These are phyloP conservation scores for Fusarium equiseti DNA, from an alignment of 2,329 filamentous ascomycete species.

Conservation along the genomic window DNA sequence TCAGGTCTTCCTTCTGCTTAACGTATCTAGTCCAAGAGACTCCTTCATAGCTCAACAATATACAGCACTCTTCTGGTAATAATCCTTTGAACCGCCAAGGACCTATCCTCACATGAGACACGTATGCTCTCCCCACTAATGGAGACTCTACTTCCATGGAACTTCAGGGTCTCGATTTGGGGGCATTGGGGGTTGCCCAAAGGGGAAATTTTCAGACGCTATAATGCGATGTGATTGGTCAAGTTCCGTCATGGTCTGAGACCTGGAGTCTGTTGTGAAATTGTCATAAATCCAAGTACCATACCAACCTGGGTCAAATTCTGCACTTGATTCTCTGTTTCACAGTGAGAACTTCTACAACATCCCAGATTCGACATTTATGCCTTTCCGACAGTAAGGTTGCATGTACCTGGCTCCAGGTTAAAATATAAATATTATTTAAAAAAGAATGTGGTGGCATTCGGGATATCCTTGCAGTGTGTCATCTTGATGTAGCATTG, in stretches of 20 bases:
- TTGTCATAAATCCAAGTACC: not conserved
- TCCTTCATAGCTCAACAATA: not conserved
- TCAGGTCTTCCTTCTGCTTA: not conserved
- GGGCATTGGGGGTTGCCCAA: slow-evolving; percentile 24
- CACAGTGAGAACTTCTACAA: not conserved
- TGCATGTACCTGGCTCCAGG: not conserved
- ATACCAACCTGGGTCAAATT: not conserved
- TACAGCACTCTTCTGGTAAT: not conserved
- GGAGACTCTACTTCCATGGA: not conserved
- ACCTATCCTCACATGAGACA: not conserved
- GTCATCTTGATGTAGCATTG: slow-evolving; percentile 1
- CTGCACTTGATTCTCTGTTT: not conserved
- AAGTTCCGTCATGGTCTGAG: not conserved
- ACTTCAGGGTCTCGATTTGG: not conserved
- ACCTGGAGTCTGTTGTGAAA: not conserved
- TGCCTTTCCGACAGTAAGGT: not conserved
- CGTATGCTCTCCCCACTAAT: not conserved
- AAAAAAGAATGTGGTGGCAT: not conserved
- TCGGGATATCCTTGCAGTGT: not conserved
- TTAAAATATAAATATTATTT: not conserved
- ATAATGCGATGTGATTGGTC: slow-evolving; percentile 20
- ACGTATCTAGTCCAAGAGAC: not conserved
- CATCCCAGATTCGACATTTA: not conserved
- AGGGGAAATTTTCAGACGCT: slow-evolving; percentile 10
- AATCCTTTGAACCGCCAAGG: not conserved